phyloP scores from a whole-genome alignment of 1,284 basidiomycete species.

The Cerrena zonata region DNA sequence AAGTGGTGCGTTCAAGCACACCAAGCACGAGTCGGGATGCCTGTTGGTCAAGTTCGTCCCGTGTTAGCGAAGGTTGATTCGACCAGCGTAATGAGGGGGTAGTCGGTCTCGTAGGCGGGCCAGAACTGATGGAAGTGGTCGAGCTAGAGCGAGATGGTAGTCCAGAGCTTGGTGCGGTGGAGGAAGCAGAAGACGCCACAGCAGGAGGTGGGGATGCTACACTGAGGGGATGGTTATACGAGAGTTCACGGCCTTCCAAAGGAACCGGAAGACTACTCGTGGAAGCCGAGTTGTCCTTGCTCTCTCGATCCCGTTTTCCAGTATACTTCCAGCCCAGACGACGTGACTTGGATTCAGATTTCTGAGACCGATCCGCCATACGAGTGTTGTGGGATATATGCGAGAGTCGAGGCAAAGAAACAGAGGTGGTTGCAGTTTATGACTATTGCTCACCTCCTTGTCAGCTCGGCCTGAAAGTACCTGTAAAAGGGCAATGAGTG shows the following conservation, averaged over 20 bases:
- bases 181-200: constrained; percentile 11
- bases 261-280: constrained; percentile 24
- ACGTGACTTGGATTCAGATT: constrained; percentile 22
- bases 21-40: constrained; percentile 35
- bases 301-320: constrained; percentile 7
- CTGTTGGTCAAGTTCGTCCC: constrained; percentile 40
- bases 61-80: constrained; percentile 27
- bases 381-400: constrained; percentile 5
- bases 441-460: constrained; percentile 30
- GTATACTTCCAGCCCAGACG: constrained; percentile 28
- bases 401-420: constrained; percentile 9
- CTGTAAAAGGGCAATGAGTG: constrained; percentile 19
- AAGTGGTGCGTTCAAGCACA: constrained; percentile 47
- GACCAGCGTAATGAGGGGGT: constrained; percentile 30
- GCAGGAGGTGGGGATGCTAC: constrained; percentile 15
- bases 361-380: constrained; percentile 24
- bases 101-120: constrained; percentile 25
- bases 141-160: constrained; percentile 22
- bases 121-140: constrained; percentile 26
- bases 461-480: constrained; percentile 20
- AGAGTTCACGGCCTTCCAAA: constrained; percentile 29
- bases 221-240: constrained; percentile 21
- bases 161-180: neutral
- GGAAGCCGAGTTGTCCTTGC: constrained; percentile 20
- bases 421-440: constrained; percentile 4